Percentiles rank a stretch among this genome's conserved stretches.
These are phyloP conservation scores for Marasmius tenuissimus DNA, from an alignment of 1,284 basidiomycete genomes.

Conservation along the genomic window DNA sequence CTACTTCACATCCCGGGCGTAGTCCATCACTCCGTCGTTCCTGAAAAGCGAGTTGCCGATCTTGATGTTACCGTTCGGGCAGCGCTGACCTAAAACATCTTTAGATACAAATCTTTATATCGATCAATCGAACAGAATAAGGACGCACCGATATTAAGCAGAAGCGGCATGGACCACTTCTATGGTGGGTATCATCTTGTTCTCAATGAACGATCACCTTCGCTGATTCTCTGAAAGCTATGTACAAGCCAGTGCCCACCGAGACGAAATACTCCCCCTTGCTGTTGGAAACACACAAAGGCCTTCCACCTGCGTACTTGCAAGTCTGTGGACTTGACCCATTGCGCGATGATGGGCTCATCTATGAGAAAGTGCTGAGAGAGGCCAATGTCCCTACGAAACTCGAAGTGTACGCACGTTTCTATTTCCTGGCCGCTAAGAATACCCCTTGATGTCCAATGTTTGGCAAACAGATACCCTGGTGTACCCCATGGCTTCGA, in stretches of 20 bases:
- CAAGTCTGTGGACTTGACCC: slow-evolving; percentile 14
- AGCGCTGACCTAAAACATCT: background rate
- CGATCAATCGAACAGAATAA: slow-evolving; percentile 12
- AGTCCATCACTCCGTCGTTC: slow-evolving; percentile 6
- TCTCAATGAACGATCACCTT: background rate
- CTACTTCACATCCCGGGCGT: slow-evolving; percentile 8
- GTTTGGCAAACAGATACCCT: background rate
- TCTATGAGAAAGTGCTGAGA: slow-evolving; percentile 12
- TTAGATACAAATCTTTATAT: slow-evolving; percentile 9
- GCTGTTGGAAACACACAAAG: slow-evolving; percentile 5
- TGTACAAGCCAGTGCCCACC: slow-evolving; percentile 1
- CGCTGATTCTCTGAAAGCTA: background rate
- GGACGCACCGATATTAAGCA: slow-evolving; percentile 1
- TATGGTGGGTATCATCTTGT: background rate
- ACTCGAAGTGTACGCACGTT: slow-evolving; percentile 10
- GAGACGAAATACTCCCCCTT: slow-evolving; percentile 6
- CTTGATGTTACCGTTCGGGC: background rate
- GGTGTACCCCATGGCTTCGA: background rate
- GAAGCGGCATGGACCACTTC: background rate
- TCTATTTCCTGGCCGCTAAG: background rate
- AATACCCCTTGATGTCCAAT: background rate
- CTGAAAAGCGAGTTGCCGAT: slow-evolving; percentile 7
- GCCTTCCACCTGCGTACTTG: slow-evolving; percentile 8
- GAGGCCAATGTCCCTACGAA: slow-evolving; percentile 6
- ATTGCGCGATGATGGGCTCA: slow-evolving; percentile 12